Evolutionary conservation across 176 grass and related monocot species (phyloP).

Genomic region (Panicum miliaceum): DNA sequence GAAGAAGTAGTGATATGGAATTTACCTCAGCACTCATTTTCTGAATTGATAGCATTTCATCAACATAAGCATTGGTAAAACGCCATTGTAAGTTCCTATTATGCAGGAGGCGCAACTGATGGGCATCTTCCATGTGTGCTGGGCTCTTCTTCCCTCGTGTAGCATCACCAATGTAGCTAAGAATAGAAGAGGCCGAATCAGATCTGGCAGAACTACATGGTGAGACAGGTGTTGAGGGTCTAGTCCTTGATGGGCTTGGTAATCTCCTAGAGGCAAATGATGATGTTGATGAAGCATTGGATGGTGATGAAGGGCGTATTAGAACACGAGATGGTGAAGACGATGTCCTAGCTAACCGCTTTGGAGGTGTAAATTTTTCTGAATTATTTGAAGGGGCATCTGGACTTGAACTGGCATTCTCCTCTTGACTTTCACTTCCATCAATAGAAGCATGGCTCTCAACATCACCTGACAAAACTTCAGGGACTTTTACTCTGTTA

Average conservation of each 20-base stretch:
- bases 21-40: slow-evolving; percentile 90
- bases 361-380: slow-evolving; percentile 54
- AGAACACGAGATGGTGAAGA: slow-evolving; percentile 64
- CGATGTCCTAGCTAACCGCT: slow-evolving; percentile 56
- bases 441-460: slow-evolving; percentile 51
- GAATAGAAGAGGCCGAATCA: slow-evolving; percentile 57
- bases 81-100: slow-evolving; percentile 87
- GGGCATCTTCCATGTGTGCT: slow-evolving; percentile 76
- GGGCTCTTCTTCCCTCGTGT: slow-evolving; percentile 76
- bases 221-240: slow-evolving; percentile 83
- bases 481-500: slow-evolving; percentile 44
- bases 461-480: slow-evolving; percentile 46
- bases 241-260: slow-evolving; percentile 69
- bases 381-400: slow-evolving; percentile 60
- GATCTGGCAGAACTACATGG: slow-evolving; percentile 75
- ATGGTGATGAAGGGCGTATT: slow-evolving; percentile 63
- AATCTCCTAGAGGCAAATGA: slow-evolving; percentile 59
- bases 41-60: slow-evolving; percentile 75
- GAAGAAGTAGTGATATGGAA: slow-evolving; percentile 19
- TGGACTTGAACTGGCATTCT: slow-evolving; percentile 51
- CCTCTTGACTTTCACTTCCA: slow-evolving; percentile 57
- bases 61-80: slow-evolving; percentile 82
- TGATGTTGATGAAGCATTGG: slow-evolving; percentile 43
- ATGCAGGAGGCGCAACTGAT: slow-evolving; percentile 79
- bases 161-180: slow-evolving; percentile 72